Conservation (phyloP, 2,329 filamentous ascomycete genomes). For the Cladophialophora immunda region DNA sequence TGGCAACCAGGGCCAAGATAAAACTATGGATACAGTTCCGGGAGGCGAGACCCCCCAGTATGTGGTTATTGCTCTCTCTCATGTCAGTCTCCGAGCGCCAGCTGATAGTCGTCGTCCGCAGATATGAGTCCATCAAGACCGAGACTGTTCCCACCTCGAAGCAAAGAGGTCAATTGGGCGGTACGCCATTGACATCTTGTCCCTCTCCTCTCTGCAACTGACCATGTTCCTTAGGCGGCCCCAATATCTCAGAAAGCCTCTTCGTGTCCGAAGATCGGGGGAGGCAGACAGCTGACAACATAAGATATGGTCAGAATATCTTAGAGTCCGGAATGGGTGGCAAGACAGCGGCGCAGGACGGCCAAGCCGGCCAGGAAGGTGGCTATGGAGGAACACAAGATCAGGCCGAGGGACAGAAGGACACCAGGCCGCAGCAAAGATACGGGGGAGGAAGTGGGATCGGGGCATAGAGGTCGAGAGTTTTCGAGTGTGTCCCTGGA, state of each 20-base stretch:
- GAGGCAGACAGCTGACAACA: conserved; percentile 60
- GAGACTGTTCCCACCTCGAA: conserved; percentile 61
- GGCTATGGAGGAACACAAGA: conserved; percentile 53
- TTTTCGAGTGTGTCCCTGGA: background rate
- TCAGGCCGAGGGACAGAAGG: conserved; percentile 48
- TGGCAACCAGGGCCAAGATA: conserved; percentile 36
- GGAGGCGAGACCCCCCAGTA: conserved; percentile 70
- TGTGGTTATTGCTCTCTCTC: conserved; percentile 31
- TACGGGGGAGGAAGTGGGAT: conserved; percentile 65
- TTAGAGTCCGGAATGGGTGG: conserved; percentile 65
- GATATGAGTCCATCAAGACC: conserved; percentile 67
- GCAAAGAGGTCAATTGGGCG: conserved; percentile 65
- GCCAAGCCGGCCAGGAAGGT: conserved; percentile 44
- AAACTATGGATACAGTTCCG: conserved; percentile 66
- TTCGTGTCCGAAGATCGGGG: conserved; percentile 40
- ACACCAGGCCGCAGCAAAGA: conserved; percentile 60
- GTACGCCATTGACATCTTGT: conserved; percentile 46
- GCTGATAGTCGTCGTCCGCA: conserved; percentile 38
- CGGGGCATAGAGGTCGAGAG: conserved; percentile 55
- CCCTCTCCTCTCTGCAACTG: conserved; percentile 20
- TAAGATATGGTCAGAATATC: conserved; percentile 65
- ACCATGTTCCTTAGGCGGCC: conserved; percentile 28
- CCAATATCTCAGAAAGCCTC: conserved; percentile 28
- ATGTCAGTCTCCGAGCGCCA: background rate
- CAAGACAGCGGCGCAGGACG: conserved; percentile 55